Conservation (phyloP, 2,329 filamentous ascomycete species). For the Talaromyces marneffei region DNA sequence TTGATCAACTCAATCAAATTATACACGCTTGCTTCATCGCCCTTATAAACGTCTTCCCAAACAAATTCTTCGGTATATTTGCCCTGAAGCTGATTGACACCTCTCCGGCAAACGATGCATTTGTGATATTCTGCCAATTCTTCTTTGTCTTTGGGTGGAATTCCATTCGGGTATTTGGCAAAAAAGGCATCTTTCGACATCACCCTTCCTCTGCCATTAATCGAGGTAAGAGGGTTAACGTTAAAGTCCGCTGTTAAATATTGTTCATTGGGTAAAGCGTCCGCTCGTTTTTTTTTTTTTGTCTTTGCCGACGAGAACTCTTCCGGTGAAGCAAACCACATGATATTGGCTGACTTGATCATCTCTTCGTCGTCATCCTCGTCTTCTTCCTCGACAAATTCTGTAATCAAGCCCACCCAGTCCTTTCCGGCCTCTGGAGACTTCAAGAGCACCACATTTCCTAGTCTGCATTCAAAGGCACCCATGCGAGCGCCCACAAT, state of each 20-base stretch:
- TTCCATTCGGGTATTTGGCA: constrained; percentile 65
- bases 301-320: constrained; percentile 69
- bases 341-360: constrained; percentile 73
- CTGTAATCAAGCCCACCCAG: constrained; percentile 85
- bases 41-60: constrained; percentile 79
- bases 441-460: constrained; percentile 80
- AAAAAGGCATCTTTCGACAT: constrained; percentile 67
- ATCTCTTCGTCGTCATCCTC: constrained; percentile 51
- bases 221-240: constrained; percentile 75
- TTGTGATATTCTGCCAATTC: constrained; percentile 70
- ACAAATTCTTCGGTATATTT: constrained; percentile 87
- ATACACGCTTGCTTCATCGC: constrained; percentile 59
- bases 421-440: constrained; percentile 80
- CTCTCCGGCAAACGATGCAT: constrained; percentile 81
- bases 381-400: constrained; percentile 69
- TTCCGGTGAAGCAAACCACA: constrained; percentile 87
- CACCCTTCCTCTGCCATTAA: constrained; percentile 81
- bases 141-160: constrained; percentile 57
- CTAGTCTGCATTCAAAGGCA: constrained; percentile 69
- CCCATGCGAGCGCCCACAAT: constrained; percentile 83
- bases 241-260: constrained; percentile 88
- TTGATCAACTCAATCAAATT: constrained; percentile 62
- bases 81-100: constrained; percentile 80
- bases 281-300: constrained; percentile 71
- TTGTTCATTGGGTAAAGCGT: constrained; percentile 80